Evolutionary conservation across 140 eudicot species (phyloP), one percentile per base, ranked within the genome.

Genomic region (Anethum foeniculum): DNA sequence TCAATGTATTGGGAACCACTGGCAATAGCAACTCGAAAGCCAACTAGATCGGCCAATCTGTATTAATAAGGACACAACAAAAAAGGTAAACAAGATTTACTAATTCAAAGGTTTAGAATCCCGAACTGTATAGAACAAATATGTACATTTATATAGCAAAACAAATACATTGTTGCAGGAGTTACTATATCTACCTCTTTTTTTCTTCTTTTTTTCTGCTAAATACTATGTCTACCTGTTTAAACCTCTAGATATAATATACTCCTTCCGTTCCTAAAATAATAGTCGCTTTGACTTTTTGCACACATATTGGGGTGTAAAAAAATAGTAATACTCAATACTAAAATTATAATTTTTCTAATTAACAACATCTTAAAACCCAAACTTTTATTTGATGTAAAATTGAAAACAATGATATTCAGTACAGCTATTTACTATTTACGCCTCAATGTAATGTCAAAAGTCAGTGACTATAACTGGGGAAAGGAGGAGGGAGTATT

Each of bases 31-130:
- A 78, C 85, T 71, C 87, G 81, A 75, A 87, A 80, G 25, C 91
- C 89, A 68, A 85, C 84, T 38, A 74, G 86, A 76, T 88, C 91
- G 71, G 69, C 52, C 83, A 85, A 73, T 85, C 91, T 88, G 91
- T 80, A 64, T 43, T 6, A 62, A 14, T 75, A 6, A 39, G 14
- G 32, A 44, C 10, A 12, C 14, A 12, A 43, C 2, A 5, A 5
- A 74, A n/a, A 72, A 72, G 18, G 30, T 0, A 72, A 72, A 2
- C 15, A 72, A 62, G 44, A 75, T 46, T 11, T 47, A 75, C 79
- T 16, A 47, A 21, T 21, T 73, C 36, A 73, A 23, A 39, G 43
- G 23, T 15, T 73, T 41, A 39, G 2, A 73, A 73, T 47, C 32
- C 56, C n/a, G 41, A 12, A 75, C 56, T 18, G 30, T 44, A 3